Evolutionary conservation across 1,139 yeast genomes (phyloP).

Genomic region (Diutina sp.): DNA sequence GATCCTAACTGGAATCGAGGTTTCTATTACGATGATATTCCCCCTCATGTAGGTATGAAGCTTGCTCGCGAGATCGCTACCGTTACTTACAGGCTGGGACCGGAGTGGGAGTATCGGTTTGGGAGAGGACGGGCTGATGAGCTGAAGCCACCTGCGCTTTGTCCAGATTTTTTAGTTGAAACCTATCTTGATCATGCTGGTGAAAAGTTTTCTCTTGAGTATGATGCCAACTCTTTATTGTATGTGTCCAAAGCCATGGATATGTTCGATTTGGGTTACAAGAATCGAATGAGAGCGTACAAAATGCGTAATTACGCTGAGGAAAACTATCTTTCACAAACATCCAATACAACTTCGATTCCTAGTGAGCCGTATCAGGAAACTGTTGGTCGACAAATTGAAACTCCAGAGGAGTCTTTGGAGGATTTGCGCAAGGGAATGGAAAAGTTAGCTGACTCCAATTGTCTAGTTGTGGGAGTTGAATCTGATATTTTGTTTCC

Average conservation of each 20-base stretch:
- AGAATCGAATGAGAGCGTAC: conserved; percentile 30
- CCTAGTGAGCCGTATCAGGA: conserved; percentile 36
- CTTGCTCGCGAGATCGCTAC: conserved; percentile 90
- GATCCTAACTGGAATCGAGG: conserved; percentile 95
- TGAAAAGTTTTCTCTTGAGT: conserved; percentile 81
- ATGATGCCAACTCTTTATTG: conserved; percentile 80
- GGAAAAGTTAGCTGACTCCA: conserved; percentile 46
- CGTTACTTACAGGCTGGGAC: conserved; percentile 88
- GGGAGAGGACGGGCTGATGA: conserved; percentile 85
- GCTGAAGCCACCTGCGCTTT: conserved; percentile 65
- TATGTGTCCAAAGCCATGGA: conserved; percentile 94
- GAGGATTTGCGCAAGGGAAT: conserved; percentile 58
- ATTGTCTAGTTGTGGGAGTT: conserved; percentile 74
- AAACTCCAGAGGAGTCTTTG: conserved; percentile 39
- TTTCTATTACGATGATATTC: conserved; percentile 62
- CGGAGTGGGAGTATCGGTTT: conserved; percentile 91
- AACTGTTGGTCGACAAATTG: conserved; percentile 20
- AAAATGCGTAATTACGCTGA: conserved; percentile 26
- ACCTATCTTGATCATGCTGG: conserved; percentile 92
- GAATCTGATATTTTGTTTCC: conserved; percentile 89
- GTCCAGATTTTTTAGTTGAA: conserved; percentile 88
- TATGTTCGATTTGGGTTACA: conserved; percentile 64
- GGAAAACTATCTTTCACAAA: conserved; percentile 1
- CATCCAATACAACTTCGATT: conserved; percentile 6
- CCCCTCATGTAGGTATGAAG: conserved; percentile 94